Conservation (phyloP, 257 asterid species). For the Euphrasia confusa region DNA sequence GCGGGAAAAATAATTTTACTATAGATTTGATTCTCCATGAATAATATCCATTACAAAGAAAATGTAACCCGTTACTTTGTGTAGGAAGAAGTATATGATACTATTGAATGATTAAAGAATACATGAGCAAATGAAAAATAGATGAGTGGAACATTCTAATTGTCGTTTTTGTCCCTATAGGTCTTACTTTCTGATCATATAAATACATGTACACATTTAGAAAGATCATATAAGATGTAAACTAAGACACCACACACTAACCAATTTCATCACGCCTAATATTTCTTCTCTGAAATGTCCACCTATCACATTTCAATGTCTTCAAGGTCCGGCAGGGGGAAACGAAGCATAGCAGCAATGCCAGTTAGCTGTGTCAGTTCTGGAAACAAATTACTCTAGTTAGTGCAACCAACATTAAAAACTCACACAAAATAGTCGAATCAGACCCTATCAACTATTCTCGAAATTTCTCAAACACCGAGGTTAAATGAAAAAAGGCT, state of each 20-base stretch:
- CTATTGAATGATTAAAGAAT: background rate
- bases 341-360: slow-evolving; percentile 87
- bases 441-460: background rate
- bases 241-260: too few relatives aligned
- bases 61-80: too few relatives aligned
- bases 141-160: background rate
- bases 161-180: background rate
- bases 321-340: slow-evolving; percentile 90
- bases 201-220: background rate
- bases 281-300: too few relatives aligned
- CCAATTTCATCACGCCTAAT: too few relatives aligned
- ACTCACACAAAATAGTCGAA: background rate
- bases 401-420: background rate
- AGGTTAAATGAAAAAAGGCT: background rate
- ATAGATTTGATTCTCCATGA: too few relatives aligned
- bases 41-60: too few relatives aligned
- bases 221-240: too few relatives aligned
- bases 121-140: background rate
- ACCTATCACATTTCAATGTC: slow-evolving; percentile 77
- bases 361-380: slow-evolving; percentile 85
- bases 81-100: too few relatives aligned
- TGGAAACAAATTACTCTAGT: slow-evolving; percentile 30
- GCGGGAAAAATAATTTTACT: too few relatives aligned
- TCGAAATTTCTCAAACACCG: background rate
- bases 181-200: background rate